Base-by-base conservation (phyloP, 208 protist genomes). In the Acanthamoeba castellanii region DNA sequence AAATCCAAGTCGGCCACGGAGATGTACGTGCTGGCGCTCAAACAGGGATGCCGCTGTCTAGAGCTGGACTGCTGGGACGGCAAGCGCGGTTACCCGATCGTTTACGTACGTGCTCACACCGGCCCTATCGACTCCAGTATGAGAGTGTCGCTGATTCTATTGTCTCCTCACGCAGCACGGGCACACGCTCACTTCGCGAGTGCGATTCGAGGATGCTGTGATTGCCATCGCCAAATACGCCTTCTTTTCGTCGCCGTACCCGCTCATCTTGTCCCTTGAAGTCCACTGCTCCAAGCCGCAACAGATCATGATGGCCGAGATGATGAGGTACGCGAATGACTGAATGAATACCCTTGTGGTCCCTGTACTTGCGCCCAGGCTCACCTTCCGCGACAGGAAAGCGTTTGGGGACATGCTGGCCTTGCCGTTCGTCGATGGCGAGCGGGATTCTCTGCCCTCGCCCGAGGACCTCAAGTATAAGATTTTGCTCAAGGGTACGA, bases 41-140 rank as follows among this genome's bases (percentile, higher is more conserved):
- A 93, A 72, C 20, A 55, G 11, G 97, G 97, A 57, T 97, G 97
- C 68, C 95, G 96, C 84, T 98, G 97, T 91, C 95, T 98, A 0
- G 97, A 97, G 64, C 61, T 98, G 0, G 98, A 98, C 94, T 97
- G 95, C 87, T 99, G 98, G 98, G 98, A 99, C 96, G 98, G 98
- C 4, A 52, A 88, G 34, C 87, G 98, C 52, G 96, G 96, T 47
- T 96, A 98, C 61, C 98, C 98, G 20, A 95, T 98, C 42, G 97
- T 98, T 68, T 98, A 96, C 78, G 84, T 90, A 90, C 84, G 55
- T 45, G 7, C 6, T 5, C 14, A 30, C 14, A 30, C 34, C n/a
- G 5, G 6, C 9, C 18, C 84, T 2, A 68, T 1, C 22, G 6
- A 7, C 47, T 6, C 50, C 14, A 13, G 22, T 37, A 22, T 5